Base-by-base conservation (phyloP, 2,329 filamentous ascomycete genomes). In the Fusarium hostae region DNA sequence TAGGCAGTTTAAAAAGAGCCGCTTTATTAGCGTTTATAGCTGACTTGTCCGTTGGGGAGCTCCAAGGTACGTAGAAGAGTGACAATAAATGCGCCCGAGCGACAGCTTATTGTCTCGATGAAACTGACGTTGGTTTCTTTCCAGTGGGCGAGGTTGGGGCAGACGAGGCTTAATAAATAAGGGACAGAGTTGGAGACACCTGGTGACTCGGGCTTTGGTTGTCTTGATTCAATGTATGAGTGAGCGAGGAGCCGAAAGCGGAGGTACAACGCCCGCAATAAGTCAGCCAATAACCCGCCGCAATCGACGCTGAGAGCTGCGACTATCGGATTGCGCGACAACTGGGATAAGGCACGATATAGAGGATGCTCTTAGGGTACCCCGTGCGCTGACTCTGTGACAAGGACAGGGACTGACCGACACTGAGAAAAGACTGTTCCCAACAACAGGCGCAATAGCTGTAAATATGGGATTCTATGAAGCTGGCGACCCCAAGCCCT, bases 231-330 rank as follows among this genome's bases (percentile, higher is more conserved):
- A 66, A 47, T 40, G 48, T 59, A 41, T 66, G 70, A 72, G 60
- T 66, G 75, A 74, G 73, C 65, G 70, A 77, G 70, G 50, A 76
- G 70, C 75, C 75, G 75, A 77, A 77, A 77, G 63, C 75, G 75
- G 75, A 77, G 75, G 59, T 72, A 63, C 56, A 66, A 67, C 69
- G 73, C 62, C 63, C 65, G 73, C 63, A 71, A 58, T 35, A 56
- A 63, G 54, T 50, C 57, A 66, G 59, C 75, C 73, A 76, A 76
- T 76, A 54, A 66, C 59, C 50, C 50, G 60, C 52, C 51, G 71
- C 71, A 75, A 76, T 76, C 72, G 63, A 74, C 30, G 32, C 52
- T 67, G 69, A 61, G 60, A 73, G 56, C 59, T 71, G 69, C 69
- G 64, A 71, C 71, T 72, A 74, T 72, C 63, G 72, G 72, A 73